Evolutionary conservation across 352 stramenopile species (phyloP).

Genomic region (Globisporangium apiculatum): DNA sequence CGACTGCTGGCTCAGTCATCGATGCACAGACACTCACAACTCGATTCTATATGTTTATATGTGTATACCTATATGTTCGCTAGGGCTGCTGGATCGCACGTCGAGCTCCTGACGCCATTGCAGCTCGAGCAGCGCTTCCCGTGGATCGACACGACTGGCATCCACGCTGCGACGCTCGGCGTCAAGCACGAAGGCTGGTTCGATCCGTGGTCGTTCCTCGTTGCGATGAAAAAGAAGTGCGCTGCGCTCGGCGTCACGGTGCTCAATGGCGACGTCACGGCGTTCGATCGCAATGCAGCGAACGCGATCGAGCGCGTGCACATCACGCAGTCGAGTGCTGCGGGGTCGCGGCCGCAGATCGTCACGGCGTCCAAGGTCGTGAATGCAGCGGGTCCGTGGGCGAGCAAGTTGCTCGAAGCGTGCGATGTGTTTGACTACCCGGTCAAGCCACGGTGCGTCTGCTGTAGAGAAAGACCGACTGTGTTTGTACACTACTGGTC

Average conservation of each 20-base stretch:
- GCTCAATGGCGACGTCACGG: slow-evolving; percentile 60
- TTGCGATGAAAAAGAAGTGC: slow-evolving; percentile 69
- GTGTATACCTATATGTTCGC: background rate
- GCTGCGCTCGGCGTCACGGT: slow-evolving; percentile 63
- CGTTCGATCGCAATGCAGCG: slow-evolving; percentile 42
- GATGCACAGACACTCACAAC: too few relatives aligned
- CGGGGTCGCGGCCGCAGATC: slow-evolving; percentile 17
- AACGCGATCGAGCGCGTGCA: slow-evolving; percentile 62
- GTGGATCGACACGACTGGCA: slow-evolving; percentile 65
- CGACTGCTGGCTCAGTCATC: too few relatives aligned
- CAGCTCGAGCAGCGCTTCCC: slow-evolving; percentile 59
- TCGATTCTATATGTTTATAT: too few relatives aligned
- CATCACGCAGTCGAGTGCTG: slow-evolving; percentile 26
- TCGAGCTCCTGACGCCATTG: slow-evolving; percentile 43
- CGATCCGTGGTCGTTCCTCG: slow-evolving; percentile 76
- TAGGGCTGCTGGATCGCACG: slow-evolving; percentile 24
- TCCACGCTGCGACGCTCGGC: slow-evolving; percentile 53
- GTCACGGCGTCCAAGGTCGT: slow-evolving; percentile 59
- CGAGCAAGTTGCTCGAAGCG: slow-evolving; percentile 55
- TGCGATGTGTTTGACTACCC: slow-evolving; percentile 71
- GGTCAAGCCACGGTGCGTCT: slow-evolving; percentile 41
- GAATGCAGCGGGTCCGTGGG: slow-evolving; percentile 70
- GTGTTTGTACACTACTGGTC: too few relatives aligned
- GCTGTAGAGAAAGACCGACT: too few relatives aligned
- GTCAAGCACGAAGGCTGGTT: slow-evolving; percentile 80